Base-by-base conservation (phyloP, 805 yeast species). In the Yarrowia sp. region DNA sequence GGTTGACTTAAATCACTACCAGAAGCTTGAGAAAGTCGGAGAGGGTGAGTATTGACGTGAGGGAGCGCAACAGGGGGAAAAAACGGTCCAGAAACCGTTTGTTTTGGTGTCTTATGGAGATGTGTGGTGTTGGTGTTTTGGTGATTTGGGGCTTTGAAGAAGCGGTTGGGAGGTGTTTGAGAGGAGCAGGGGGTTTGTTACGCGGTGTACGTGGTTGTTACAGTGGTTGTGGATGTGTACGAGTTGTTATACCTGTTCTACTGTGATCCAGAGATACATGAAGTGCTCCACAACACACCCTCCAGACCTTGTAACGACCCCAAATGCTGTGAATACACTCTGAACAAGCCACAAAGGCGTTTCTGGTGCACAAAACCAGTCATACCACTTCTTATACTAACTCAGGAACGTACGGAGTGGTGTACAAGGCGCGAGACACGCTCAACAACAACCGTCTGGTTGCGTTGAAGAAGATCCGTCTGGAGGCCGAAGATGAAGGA, bases 401-500 rank as follows among this genome's bases (percentile, higher is more conserved):
- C 65, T 14, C 62, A 80, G 91, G 96, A 68, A 93, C 99, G 1
- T 93, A 95, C 75, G 99, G 99, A 63, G 98, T 96, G 36, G 99
- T 95, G 10, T 95, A 95, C 78, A 95, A 93, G 75, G 99, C 99
- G 1, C 80, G 92, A 61, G 98, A 93, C 74, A 85, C 86, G 53
- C 87, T 85, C 69, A 92, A 93, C 74, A 89, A 92, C 70, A 93
- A 93, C 78, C 84, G 97, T n/a, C 85, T 92, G 50, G 99, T 95
- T 41, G 99, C 99, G 0, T 80, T 95, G 70, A 95, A 95, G 76
- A 96, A 95, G 78, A 96, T 95, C 75, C 85, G 98, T 66, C 79
- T 95, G 63, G 99, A 95, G 75, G 90, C 96, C 18, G 99, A 95
- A 76, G 96, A 91, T 75, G 99, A 95, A 75, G 99, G 99, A 17